Conservation (phyloP, 371 early-diverging fungal species). For the Parasitella parasitica region DNA sequence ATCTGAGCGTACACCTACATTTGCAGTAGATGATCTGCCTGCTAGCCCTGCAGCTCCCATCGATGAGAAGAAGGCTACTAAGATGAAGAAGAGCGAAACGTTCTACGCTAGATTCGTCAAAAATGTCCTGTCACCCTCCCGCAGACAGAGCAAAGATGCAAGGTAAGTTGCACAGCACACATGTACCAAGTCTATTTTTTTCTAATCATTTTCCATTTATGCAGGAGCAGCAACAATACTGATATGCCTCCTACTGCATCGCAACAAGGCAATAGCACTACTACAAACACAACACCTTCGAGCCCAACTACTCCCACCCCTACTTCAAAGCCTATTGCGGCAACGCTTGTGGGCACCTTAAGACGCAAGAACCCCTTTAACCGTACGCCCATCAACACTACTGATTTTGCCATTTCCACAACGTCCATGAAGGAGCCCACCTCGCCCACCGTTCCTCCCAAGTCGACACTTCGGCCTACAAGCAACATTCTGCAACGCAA, state of each 20-base stretch:
- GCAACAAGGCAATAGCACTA: background rate
- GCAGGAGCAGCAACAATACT: constrained; percentile 4
- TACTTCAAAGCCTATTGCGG: constrained; percentile 1
- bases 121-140: constrained; percentile 22
- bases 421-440: constrained; percentile 8
- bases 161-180: background rate
- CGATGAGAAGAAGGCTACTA: constrained; percentile 5
- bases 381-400: constrained; percentile 19
- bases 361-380: constrained; percentile 44
- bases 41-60: constrained; percentile 19
- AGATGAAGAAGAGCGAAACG: constrained; percentile 44
- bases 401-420: constrained; percentile 16
- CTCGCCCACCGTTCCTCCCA: constrained; percentile 22
- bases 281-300: background rate
- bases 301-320: constrained; percentile 4
- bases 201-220: background rate
- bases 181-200: background rate
- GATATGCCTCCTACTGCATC: background rate
- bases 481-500: constrained; percentile 26
- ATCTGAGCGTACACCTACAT: constrained; percentile 15
- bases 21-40: constrained; percentile 3
- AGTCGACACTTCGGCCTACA: constrained; percentile 29
- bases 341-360: constrained; percentile 33
- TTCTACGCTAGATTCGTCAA: constrained; percentile 43
- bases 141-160: constrained; percentile 26